Percentiles rank a stretch among this genome's conserved stretches.
Evolutionary conservation across 2,329 filamentous ascomycete genomes (phyloP).

Genomic region (Trichoderma aggressivum): DNA sequence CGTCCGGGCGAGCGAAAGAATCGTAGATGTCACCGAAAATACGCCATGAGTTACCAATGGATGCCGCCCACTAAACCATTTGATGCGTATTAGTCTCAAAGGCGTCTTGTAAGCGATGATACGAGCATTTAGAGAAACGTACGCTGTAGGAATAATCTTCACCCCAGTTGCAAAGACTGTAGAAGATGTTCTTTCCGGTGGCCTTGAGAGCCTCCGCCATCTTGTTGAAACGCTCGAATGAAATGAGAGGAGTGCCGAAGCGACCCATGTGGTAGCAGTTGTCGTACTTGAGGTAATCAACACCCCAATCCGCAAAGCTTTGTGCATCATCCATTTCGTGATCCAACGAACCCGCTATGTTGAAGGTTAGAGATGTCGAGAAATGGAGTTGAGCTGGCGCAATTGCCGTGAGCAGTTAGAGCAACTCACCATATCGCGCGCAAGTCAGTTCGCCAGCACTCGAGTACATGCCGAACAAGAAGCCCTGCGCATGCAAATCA

Average conservation of each 20-base stretch:
- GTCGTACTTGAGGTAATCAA: constrained; percentile 54
- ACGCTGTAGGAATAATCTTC: constrained; percentile 14
- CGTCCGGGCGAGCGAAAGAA: constrained; percentile 27
- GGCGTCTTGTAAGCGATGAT: background rate
- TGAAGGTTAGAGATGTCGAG: constrained; percentile 23
- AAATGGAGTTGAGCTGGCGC: background rate
- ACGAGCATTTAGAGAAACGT: background rate
- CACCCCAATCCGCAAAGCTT: constrained; percentile 50
- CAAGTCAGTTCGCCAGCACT: constrained; percentile 47
- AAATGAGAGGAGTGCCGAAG: constrained; percentile 15
- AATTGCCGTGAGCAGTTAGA: background rate
- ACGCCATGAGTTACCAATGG: constrained; percentile 32
- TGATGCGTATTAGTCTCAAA: background rate
- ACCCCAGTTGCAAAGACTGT: constrained; percentile 37
- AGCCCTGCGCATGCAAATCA: constrained; percentile 33
- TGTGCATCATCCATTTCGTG: constrained; percentile 52
- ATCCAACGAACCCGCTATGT: constrained; percentile 44
- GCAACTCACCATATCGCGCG: constrained; percentile 29
- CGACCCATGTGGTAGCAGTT: constrained; percentile 36
- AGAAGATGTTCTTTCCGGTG: constrained; percentile 32
- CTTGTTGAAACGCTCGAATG: constrained; percentile 16
- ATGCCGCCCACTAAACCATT: constrained; percentile 4
- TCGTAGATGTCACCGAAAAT: constrained; percentile 36
- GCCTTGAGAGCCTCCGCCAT: constrained; percentile 35
- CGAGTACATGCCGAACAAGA: constrained; percentile 40